Percentiles rank a stretch among this genome's conserved stretches.
Conservation (phyloP, 352 stramenopile species). For the Achlya hypogyna region DNA sequence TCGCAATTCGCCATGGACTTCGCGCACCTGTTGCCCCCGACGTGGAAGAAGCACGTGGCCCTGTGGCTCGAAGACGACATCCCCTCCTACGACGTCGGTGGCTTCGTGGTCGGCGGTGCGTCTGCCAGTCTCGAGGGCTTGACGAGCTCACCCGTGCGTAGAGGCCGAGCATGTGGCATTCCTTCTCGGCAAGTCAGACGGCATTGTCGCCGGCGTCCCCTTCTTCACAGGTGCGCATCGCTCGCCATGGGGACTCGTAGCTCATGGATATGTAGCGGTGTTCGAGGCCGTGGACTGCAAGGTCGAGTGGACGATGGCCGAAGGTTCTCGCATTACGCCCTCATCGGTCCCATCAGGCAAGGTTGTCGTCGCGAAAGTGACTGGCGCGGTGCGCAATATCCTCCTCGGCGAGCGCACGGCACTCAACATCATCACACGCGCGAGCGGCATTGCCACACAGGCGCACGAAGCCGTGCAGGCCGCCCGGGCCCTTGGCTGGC, state of each 20-base stretch:
- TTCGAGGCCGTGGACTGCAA: slow-evolving; percentile 87
- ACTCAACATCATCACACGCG: slow-evolving; percentile 94
- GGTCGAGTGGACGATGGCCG: slow-evolving; percentile 85
- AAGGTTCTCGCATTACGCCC: slow-evolving; percentile 53
- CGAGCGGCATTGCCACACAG: slow-evolving; percentile 90
- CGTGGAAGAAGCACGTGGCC: slow-evolving; percentile 82
- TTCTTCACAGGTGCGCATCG: slow-evolving; percentile 82
- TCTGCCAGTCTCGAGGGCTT: slow-evolving; percentile 16
- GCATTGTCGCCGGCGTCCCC: slow-evolving; percentile 90
- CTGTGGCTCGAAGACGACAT: slow-evolving; percentile 97
- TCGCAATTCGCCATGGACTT: slow-evolving; percentile 20
- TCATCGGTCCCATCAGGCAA: slow-evolving; percentile 49
- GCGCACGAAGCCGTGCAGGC: slow-evolving; percentile 55
- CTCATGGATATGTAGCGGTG: slow-evolving; percentile 48
- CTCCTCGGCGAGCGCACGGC: slow-evolving; percentile 95
- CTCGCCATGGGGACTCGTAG: background rate
- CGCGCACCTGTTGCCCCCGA: slow-evolving; percentile 57
- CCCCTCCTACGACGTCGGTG: slow-evolving; percentile 94
- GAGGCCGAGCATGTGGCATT: slow-evolving; percentile 72
- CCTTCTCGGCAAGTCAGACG: slow-evolving; percentile 90
- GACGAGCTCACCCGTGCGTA: slow-evolving; percentile 13
- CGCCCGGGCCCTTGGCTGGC: slow-evolving; percentile 70
- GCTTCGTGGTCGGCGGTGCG: slow-evolving; percentile 92
- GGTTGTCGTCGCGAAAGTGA: slow-evolving; percentile 89
- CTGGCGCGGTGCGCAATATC: slow-evolving; percentile 90